phyloP scores from a whole-genome alignment of 768 basidiomycete species.

The Lanmaoa rubissima region DNA sequence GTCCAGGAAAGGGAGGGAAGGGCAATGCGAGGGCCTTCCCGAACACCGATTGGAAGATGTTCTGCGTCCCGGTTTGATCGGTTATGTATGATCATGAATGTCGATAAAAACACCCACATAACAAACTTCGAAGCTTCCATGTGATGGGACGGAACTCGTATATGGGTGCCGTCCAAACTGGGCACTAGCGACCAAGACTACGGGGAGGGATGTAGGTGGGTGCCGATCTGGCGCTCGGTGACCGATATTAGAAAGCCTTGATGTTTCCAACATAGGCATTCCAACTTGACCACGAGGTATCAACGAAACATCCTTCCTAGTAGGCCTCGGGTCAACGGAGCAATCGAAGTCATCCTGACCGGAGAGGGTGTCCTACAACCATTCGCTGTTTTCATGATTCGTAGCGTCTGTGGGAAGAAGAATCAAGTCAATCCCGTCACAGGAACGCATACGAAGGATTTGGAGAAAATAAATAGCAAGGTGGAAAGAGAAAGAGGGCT shows the following conservation, averaged over 20 bases:
- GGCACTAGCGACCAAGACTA: not conserved
- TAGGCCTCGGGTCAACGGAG: conserved; percentile 38
- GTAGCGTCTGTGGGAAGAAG: not conserved
- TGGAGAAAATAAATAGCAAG: not conserved
- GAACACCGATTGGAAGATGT: not conserved
- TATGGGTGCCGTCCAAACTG: not conserved
- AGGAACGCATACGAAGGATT: not conserved
- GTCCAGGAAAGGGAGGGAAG: not conserved
- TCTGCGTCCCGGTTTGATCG: not conserved
- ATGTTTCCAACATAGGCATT: conserved; percentile 25
- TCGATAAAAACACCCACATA: not conserved
- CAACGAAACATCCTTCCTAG: conserved; percentile 55
- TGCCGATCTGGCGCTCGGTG: not conserved
- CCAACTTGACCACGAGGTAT: conserved; percentile 56
- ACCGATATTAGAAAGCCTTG: conserved; percentile 2
- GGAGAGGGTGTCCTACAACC: conserved; percentile 42
- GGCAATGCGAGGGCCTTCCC: not conserved
- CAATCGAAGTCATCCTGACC: conserved; percentile 48
- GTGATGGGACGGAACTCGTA: conserved; percentile 52
- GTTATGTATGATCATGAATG: not conserved
- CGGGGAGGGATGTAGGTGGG: no score
- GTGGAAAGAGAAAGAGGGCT: not conserved
- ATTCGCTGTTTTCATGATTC: conserved; percentile 48
- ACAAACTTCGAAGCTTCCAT: conserved; percentile 45
- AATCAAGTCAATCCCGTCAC: not conserved